These are phyloP conservation scores for Xylariaceae sp. DNA, from an alignment of 2,329 filamentous ascomycete genomes.

Conservation along the genomic window DNA sequence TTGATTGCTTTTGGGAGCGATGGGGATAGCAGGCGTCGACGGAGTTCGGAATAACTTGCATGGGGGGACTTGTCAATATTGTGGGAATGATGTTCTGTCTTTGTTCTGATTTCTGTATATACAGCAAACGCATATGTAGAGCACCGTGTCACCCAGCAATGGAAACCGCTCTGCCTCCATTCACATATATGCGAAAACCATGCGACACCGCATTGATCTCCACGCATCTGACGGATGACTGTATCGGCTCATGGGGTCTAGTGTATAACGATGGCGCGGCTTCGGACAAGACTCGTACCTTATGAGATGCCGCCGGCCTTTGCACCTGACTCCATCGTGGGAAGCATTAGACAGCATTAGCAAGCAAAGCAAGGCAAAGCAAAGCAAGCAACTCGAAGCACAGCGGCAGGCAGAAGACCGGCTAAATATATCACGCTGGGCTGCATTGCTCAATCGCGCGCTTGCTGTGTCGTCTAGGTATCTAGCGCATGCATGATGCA, in stretches of 20 bases:
- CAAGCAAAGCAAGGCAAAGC: too few species aligned
- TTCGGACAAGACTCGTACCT: too few species aligned
- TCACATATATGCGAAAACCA: background rate
- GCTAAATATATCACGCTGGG: background rate
- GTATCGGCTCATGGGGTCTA: background rate
- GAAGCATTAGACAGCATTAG: too few species aligned
- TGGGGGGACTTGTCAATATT: background rate
- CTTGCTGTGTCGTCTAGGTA: constrained; percentile 9
- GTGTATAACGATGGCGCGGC: background rate
- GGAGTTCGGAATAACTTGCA: constrained; percentile 2
- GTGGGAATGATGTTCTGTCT: constrained; percentile 2
- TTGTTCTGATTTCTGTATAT: constrained; percentile 19
- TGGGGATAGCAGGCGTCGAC: constrained; percentile 1
- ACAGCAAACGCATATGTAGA: constrained; percentile 21
- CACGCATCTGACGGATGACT: background rate
- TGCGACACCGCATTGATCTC: background rate
- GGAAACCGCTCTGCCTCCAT: constrained; percentile 10
- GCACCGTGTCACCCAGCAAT: constrained; percentile 11
- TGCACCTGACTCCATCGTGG: too few species aligned
- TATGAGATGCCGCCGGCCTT: too few species aligned
- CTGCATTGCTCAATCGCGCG: constrained; percentile 1
- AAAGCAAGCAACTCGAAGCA: too few species aligned
- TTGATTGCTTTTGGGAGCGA: constrained; percentile 11
- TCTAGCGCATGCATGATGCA: constrained; percentile 8
- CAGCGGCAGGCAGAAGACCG: background rate